Conservation (phyloP, 257 asterid genomes). For the Salvia miltiorrhiza region DNA sequence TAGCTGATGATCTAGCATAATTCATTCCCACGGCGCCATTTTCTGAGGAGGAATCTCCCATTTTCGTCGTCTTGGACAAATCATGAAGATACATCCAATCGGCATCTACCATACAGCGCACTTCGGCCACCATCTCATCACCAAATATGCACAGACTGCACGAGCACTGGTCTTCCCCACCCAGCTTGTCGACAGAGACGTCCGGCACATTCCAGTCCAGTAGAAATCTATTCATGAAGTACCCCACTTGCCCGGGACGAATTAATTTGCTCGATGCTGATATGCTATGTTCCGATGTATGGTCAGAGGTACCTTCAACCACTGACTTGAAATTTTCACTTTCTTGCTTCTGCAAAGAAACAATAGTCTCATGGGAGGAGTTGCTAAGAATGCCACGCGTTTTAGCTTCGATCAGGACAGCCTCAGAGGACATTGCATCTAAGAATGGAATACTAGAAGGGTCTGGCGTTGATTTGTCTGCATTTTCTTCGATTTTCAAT, state of each 20-base stretch:
- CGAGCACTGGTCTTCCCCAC: conserved; percentile 19
- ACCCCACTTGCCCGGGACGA: conserved; percentile 54
- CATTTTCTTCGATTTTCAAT: conserved; percentile 28
- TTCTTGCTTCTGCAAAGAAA: conserved; percentile 62
- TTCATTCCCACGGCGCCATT: neutral
- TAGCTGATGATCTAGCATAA: conserved; percentile 52
- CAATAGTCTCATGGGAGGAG: conserved; percentile 46
- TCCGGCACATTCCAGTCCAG: conserved; percentile 44
- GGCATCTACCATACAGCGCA: conserved; percentile 65
- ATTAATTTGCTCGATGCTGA: conserved; percentile 26
- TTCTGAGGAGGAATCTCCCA: conserved; percentile 18
- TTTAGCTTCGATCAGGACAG: conserved; percentile 59
- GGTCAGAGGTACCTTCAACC: conserved; percentile 29
- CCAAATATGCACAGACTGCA: conserved; percentile 42
- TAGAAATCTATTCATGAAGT: conserved; percentile 77
- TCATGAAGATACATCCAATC: conserved; percentile 77
- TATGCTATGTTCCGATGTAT: conserved; percentile 25
- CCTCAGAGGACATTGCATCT: conserved; percentile 46
- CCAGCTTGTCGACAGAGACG: no score
- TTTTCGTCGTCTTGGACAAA: conserved; percentile 31
- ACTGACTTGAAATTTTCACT: conserved; percentile 44
- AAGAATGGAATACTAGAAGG: conserved; percentile 37
- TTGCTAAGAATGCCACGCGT: conserved; percentile 54
- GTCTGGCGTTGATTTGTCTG: conserved; percentile 31
- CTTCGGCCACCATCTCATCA: conserved; percentile 38